phyloP scores from a whole-genome alignment of 176 grass and related monocot genomes.

The Phoenix dactylifera region DNA sequence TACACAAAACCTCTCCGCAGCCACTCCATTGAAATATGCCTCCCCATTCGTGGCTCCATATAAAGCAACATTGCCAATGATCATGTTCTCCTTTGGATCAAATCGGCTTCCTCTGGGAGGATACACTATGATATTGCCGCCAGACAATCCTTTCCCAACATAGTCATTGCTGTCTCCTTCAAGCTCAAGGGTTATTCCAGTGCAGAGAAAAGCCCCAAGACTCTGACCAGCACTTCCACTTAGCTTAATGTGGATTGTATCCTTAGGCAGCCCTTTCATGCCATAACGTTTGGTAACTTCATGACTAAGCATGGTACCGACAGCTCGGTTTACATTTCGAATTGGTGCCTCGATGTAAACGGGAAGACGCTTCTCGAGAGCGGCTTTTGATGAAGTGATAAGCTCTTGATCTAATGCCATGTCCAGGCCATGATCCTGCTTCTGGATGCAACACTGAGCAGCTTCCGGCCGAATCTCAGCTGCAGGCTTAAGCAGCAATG shows the following conservation, averaged over 20 bases:
- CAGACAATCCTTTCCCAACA: conserved; percentile 96
- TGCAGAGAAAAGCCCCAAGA: conserved; percentile 83
- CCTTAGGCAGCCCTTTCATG: conserved; percentile 54
- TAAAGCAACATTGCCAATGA: conserved; percentile 94
- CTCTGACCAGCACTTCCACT: conserved; percentile 89
- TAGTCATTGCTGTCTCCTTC: conserved; percentile 99
- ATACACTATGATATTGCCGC: conserved; percentile 90
- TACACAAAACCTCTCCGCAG: conserved; percentile 94
- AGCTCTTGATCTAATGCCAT: conserved; percentile 81
- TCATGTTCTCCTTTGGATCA: conserved; percentile 81
- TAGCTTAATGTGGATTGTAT: conserved; percentile 83
- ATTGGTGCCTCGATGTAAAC: conserved; percentile 68
- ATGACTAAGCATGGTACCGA: conserved; percentile 93
- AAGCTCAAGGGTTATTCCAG: conserved; percentile 90
- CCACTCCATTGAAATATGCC: conserved; percentile 98
- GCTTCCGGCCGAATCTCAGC: conserved; percentile 58
- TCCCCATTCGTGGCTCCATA: conserved; percentile 92
- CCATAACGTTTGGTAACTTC: conserved; percentile 88
- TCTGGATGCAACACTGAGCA: conserved; percentile 82
- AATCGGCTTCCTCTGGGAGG: conserved; percentile 72
- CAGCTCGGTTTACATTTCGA: conserved; percentile 67
- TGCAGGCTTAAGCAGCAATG: conserved; percentile 74
- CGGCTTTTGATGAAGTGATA: conserved; percentile 51
- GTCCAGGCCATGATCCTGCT: conserved; percentile 86
- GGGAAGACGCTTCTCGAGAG: conserved; percentile 53